phyloP scores from a whole-genome alignment of 139 green algal genomes.

The Nannochloris sp. region DNA sequence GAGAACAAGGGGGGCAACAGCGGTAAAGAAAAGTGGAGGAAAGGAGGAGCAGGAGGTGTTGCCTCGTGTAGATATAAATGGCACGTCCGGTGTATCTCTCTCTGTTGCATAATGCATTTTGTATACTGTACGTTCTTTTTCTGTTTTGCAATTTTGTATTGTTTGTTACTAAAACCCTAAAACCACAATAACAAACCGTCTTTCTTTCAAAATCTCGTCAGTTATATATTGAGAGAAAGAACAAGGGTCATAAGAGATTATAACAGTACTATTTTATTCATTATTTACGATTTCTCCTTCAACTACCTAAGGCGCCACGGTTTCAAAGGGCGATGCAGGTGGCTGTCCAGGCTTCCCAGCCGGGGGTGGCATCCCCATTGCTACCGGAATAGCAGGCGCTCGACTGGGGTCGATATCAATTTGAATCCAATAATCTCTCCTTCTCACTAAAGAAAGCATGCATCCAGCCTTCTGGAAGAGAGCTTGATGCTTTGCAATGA shows the following conservation, averaged over 20 bases:
- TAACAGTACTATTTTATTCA: background rate
- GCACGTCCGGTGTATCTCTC: too few relatives aligned
- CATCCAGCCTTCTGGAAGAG: slow-evolving; percentile 25
- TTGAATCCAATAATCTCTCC: slow-evolving; percentile 33
- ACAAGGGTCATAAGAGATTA: background rate
- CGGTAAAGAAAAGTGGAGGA: too few relatives aligned
- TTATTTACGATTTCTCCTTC: background rate
- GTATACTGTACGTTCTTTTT: too few relatives aligned
- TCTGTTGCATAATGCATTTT: too few relatives aligned
- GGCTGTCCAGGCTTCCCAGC: background rate
- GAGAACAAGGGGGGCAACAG: background rate
- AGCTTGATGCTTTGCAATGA: slow-evolving; percentile 10
- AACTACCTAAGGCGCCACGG: background rate
- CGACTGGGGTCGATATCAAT: slow-evolving; percentile 17
- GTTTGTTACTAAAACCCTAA: background rate
- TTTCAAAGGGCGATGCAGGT: slow-evolving; percentile 4
- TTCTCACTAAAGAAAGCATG: slow-evolving; percentile 23
- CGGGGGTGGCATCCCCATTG: too few relatives aligned
- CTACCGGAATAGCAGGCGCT: background rate
- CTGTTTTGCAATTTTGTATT: background rate
- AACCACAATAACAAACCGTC: too few relatives aligned
- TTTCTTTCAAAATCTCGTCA: too few relatives aligned
- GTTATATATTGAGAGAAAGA: background rate
- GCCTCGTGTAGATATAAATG: too few relatives aligned
- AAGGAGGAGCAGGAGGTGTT: too few relatives aligned